A percentile compares a stretch with the other conserved stretches of the same genome.
phyloP scores from a whole-genome alignment of 768 basidiomycete genomes.

The Boletus patriciae region DNA sequence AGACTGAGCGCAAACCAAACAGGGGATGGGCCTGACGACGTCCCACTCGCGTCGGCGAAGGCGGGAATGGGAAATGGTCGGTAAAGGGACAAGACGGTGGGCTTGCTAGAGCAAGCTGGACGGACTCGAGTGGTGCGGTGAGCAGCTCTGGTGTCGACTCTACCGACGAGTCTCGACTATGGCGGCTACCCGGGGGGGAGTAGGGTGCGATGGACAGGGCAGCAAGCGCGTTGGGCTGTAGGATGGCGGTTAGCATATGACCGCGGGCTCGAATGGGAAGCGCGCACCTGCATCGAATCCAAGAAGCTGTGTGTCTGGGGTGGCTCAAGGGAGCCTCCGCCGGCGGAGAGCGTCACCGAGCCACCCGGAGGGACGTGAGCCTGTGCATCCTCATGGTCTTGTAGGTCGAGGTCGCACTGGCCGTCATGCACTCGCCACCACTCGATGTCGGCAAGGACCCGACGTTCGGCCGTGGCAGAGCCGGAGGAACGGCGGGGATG shows the following conservation, averaged over 20 bases:
- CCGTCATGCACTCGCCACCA: constrained; percentile 83
- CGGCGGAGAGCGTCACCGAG: constrained; percentile 37
- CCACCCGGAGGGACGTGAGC: constrained; percentile 21
- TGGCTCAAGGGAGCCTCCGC: constrained; percentile 39
- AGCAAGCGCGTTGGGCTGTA: constrained; percentile 46
- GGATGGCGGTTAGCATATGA: constrained; percentile 26
- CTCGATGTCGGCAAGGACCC: constrained; percentile 83
- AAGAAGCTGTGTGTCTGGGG: constrained; percentile 32
- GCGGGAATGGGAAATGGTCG: constrained; percentile 26
- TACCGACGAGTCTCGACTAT: constrained; percentile 45
- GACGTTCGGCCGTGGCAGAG: constrained; percentile 61
- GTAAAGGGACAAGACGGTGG: constrained; percentile 40
- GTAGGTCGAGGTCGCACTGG: constrained; percentile 46
- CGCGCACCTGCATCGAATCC: constrained; percentile 29
- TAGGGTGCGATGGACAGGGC: constrained; percentile 56
- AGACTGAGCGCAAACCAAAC: constrained; percentile 44
- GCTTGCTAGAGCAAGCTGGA: constrained; percentile 40
- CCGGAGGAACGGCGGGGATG: constrained; percentile 61
- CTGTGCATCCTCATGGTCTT: constrained; percentile 28
- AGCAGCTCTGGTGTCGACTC: constrained; percentile 57
- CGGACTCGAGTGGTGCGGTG: constrained; percentile 39
- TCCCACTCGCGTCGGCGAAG: constrained; percentile 25
- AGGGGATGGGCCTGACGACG: constrained; percentile 27
- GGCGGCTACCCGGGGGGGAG: constrained; percentile 46
- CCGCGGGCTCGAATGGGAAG: neutral